A percentile compares a stretch with the other conserved stretches of the same genome.
phyloP scores from a whole-genome alignment of 768 basidiomycete genomes.

The Auricularia sp. region DNA sequence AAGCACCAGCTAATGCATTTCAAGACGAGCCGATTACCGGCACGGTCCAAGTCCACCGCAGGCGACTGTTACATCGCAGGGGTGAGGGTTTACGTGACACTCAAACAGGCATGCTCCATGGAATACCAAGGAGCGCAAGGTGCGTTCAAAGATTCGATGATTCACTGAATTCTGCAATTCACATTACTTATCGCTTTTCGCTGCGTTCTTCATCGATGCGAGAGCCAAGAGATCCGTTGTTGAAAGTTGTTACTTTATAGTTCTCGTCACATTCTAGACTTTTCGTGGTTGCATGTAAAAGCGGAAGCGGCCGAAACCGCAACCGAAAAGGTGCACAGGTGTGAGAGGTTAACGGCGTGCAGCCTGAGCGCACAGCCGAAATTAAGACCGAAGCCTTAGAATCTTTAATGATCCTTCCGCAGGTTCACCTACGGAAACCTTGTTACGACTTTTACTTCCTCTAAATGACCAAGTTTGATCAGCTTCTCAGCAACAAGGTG shows the following conservation, averaged over 20 bases:
- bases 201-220: conserved; percentile 75
- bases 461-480: conserved; percentile 75
- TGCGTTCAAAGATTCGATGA: conserved; percentile 80
- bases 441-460: conserved; percentile 80
- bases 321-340: conserved; percentile 35
- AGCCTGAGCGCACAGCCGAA: conserved; percentile 5
- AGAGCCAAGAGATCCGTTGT: conserved; percentile 70
- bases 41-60: conserved; percentile 14
- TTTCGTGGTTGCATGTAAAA: conserved; percentile 7
- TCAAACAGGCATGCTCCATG: conserved; percentile 68
- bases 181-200: conserved; percentile 60
- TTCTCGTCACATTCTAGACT: conserved; percentile 11
- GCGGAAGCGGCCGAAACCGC: conserved; percentile 17
- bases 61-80: conserved; percentile 15
- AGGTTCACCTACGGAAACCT: conserved; percentile 78
- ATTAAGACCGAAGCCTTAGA: conserved; percentile 1
- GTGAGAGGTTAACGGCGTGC: conserved; percentile 32
- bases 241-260: conserved; percentile 32
- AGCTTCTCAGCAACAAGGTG: conserved; percentile 32
- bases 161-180: conserved; percentile 77
- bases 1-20: conserved; percentile 37
- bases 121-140: conserved; percentile 70
- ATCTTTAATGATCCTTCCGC: conserved; percentile 66
- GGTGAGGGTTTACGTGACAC: conserved; percentile 53
- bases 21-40: conserved; percentile 28